Evolutionary conservation across 2,329 filamentous ascomycete species (phyloP).

Genomic region (Rhynchosporium agropyri): DNA sequence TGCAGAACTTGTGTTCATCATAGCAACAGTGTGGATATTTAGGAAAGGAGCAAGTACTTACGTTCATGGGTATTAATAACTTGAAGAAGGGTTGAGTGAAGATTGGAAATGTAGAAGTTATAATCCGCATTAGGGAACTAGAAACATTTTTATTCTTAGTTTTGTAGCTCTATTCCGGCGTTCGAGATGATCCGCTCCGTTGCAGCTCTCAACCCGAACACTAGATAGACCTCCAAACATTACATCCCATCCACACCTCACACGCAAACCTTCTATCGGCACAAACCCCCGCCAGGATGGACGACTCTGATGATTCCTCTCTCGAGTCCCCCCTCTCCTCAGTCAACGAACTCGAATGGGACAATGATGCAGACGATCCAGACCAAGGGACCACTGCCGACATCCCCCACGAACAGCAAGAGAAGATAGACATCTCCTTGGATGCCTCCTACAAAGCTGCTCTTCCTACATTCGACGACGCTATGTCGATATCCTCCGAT

Average conservation of each 20-base stretch:
- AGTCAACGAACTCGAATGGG: constrained; percentile 5
- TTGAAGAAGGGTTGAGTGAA: constrained; percentile 6
- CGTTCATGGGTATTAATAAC: not conserved
- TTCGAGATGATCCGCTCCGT: constrained; percentile 5
- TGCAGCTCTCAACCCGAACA: not conserved
- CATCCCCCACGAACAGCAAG: constrained; percentile 40
- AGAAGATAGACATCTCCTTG: constrained; percentile 34
- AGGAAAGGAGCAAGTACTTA: constrained; percentile 7
- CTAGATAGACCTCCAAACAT: not conserved
- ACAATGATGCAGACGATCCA: constrained; percentile 16
- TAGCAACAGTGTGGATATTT: constrained; percentile 13
- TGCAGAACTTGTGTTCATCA: constrained; percentile 23
- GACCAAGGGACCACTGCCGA: constrained; percentile 7
- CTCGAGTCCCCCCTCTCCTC: constrained; percentile 15
- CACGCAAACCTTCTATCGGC: not conserved
- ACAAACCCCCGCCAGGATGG: constrained; percentile 4
- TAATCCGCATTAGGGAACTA: too few relatives aligned
- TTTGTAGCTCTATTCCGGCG: constrained; percentile 1
- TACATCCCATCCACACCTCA: not conserved
- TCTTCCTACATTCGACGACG: constrained; percentile 48
- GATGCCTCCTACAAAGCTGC: constrained; percentile 31
- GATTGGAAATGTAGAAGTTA: not conserved
- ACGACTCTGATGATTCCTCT: constrained; percentile 16
- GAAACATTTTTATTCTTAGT: not conserved
- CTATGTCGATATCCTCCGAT: constrained; percentile 80